Evolutionary conservation across 2,329 filamentous ascomycete species (phyloP), one percentile per base, ranked within the genome.

Genomic region (Coniella lustricola): DNA sequence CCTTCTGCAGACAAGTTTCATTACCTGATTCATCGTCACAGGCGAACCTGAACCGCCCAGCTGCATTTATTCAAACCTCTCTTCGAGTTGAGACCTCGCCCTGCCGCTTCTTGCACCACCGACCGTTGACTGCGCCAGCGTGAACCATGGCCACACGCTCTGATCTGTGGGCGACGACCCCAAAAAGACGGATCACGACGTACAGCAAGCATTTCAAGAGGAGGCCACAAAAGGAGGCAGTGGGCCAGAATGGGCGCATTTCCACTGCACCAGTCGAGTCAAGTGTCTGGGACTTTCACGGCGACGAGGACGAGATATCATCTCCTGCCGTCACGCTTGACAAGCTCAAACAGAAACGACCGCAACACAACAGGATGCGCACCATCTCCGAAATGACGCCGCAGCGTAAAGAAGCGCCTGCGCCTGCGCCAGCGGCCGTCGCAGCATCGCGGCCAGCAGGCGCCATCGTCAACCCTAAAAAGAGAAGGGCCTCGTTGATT

Each of bases 101-200:
- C 14, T 22, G 36, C 22, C 41, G 20, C 36, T 18, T 21, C 21
- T n/a, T 14, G 12, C 44, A 35, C 41, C 40, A 32, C 31, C 9
- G n/a, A 25, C 2, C 9, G 21, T 13, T 31, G 31, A n/a, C 34
- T 21, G 31, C 36, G 8, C 33, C 16, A 42, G 8, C 31, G 44
- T 39, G 44, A 20, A 47, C 45, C 49, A 55, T 59, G 57, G 54
- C 59, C 33, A 42, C 57, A 3, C 51, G 50, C 32, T 40, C 50
- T 29, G 56, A 57, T 33, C 25, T 52, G 42, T 54, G 54, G 36
- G 51, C 59, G 34, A 51, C 59, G 38, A 55, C 55, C 8, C 52
- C 61, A 38, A 61, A 61, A 43, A 63, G 59, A 51, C 62, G 59
- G 46, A 46, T 59, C 21, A 55, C 57, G 5, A 60, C 62, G n/a